Base-by-base conservation (phyloP, 1,284 basidiomycete species). In the Heterobasidion annosum region DNA sequence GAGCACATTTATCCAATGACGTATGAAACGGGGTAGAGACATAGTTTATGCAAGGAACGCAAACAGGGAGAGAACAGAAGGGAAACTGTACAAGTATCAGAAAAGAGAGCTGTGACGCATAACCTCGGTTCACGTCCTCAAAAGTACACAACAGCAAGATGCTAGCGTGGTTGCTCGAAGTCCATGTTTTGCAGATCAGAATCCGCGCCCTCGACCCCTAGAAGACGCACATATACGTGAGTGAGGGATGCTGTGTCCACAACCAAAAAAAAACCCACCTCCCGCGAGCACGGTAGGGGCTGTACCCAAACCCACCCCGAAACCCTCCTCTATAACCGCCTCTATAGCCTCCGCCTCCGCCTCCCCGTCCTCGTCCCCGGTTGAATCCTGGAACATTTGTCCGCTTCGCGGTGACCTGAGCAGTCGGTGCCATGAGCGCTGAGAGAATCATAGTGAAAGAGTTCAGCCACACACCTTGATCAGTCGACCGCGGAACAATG, bases 381-480 rank as follows among this genome's bases (percentile, higher is more conserved):
- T 82, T 88, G 73, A 91, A 93, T 0, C 91, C 92, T 32, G 93
- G 94, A 53, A 97, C 71, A 68, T 98, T 98, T 40, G 94, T 98
- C 59, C 94, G 81, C 70, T 98, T 98, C 51, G 91, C 77, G 50
- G 88, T 92, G 52, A 97, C 93, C 92, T 94, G 34, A 10, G 33
- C 9, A 57, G 42, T 8, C 12, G 51, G 19, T 70, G 50, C 74
- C 45, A 47, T 47, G 45, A 47, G 45, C 9, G 18, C n/a, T 10
- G 18, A 12, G 18, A 19, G 16, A n/a, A 72, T 69, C 72, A 4
- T 4, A 9, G 15, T 15, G 34, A 15, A 16, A 35, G 9, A 5
- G 15, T 51, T 16, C 13, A 15, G 37, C 40, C 49, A 48, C 18
- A 49, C 58, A 93, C 94, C 76, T 95, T 96, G 69, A 99, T 88